Evolutionary conservation across 805 yeast species (phyloP).

Genomic region (Wickerhamiella sorbophila): DNA sequence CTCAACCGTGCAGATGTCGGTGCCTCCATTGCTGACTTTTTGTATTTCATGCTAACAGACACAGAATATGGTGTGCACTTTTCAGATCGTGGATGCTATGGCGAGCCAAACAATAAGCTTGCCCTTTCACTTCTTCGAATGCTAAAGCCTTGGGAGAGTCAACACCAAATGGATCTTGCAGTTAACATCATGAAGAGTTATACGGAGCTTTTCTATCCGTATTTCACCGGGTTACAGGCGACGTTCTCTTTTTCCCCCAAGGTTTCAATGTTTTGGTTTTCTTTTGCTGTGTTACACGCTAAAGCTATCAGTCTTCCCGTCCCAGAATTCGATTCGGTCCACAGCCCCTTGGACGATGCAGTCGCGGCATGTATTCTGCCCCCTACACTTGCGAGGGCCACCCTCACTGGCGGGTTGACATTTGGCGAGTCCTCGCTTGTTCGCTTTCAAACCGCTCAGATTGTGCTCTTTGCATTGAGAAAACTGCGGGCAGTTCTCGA

Average conservation of each 20-base stretch:
- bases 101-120: constrained; percentile 45
- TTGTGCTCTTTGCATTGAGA: constrained; percentile 38
- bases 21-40: constrained; percentile 31
- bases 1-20: constrained; percentile 31
- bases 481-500: constrained; percentile 35
- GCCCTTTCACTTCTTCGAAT: constrained; percentile 46
- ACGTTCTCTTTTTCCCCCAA: constrained; percentile 54
- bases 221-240: constrained; percentile 22
- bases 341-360: constrained; percentile 25
- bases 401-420: constrained; percentile 44
- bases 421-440: constrained; percentile 36
- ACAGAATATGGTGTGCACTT: constrained; percentile 22
- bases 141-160: constrained; percentile 73
- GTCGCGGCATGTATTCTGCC: constrained; percentile 51
- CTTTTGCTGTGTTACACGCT: constrained; percentile 48
- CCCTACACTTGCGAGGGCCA: constrained; percentile 41
- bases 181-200: constrained; percentile 35
- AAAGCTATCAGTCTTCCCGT: constrained; percentile 44
- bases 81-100: constrained; percentile 23
- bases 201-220: constrained; percentile 66
- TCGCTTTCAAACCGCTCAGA: constrained; percentile 48
- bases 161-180: constrained; percentile 42
- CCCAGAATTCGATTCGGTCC: constrained; percentile 27
- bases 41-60: constrained; percentile 38
- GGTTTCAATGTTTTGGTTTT: constrained; percentile 68